phyloP scores from a whole-genome alignment of 768 basidiomycete genomes.

The Agrocybe pediades region DNA sequence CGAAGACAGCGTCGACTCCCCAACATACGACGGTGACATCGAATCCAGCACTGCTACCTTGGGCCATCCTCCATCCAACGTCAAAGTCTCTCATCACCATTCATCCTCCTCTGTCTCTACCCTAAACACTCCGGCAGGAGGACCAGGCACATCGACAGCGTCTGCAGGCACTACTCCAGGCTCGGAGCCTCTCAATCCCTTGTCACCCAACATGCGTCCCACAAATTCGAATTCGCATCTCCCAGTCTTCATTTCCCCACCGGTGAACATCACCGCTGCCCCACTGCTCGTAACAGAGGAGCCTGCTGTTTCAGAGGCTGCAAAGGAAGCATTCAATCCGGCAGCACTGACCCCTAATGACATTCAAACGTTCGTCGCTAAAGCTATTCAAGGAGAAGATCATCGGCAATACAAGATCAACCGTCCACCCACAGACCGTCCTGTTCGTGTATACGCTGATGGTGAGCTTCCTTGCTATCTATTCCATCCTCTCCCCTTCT shows the following conservation, averaged over 20 bases:
- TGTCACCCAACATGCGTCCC: conserved; percentile 19
- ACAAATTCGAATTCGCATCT: conserved; percentile 25
- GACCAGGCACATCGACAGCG: conserved; percentile 5
- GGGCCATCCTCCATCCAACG: conserved; percentile 38
- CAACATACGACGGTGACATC: conserved; percentile 89
- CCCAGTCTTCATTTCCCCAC: conserved; percentile 37
- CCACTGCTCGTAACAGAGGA: conserved; percentile 37
- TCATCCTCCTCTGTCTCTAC: conserved; percentile 56
- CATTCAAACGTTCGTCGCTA: conserved; percentile 75
- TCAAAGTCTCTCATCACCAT: conserved; percentile 33
- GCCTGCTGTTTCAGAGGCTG: conserved; percentile 40
- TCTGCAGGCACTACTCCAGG: conserved; percentile 13
- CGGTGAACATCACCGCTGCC: conserved; percentile 23
- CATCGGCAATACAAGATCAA: conserved; percentile 81
- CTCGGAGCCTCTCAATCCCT: conserved; percentile 15
- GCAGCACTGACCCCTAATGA: conserved; percentile 72
- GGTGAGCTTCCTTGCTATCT: conserved; percentile 47
- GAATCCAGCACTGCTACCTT: conserved; percentile 74
- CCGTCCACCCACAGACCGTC: conserved; percentile 75
- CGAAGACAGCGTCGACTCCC: conserved; percentile 78
- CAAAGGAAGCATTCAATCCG: conserved; percentile 55
- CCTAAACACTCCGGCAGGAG: conserved; percentile 47
- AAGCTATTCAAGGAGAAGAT: conserved; percentile 72
- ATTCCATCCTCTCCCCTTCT: conserved; percentile 4
- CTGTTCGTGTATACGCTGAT: conserved; percentile 92